phyloP scores from a whole-genome alignment of 2,329 filamentous ascomycete genomes.

The Aureobasidium zeae region DNA sequence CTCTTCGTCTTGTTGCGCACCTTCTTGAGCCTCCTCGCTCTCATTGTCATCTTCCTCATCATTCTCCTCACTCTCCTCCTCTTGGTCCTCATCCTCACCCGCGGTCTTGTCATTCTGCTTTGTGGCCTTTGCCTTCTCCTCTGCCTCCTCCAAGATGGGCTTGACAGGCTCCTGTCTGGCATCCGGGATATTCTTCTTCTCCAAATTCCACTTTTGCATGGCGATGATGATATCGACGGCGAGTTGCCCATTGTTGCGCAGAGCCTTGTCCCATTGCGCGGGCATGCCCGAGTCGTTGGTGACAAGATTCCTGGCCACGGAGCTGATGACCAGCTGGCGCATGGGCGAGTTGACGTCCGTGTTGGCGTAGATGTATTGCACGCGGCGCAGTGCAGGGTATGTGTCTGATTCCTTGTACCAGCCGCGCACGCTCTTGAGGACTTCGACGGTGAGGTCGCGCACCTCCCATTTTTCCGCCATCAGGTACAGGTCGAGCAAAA shows the following conservation, averaged over 20 bases:
- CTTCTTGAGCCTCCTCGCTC: constrained; percentile 18
- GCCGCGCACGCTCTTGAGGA: constrained; percentile 41
- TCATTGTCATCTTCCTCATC: constrained; percentile 20
- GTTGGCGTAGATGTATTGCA: constrained; percentile 45
- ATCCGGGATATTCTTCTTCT: constrained; percentile 42
- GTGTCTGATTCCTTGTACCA: constrained; percentile 46
- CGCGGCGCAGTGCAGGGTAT: constrained; percentile 44
- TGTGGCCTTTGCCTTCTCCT: constrained; percentile 21
- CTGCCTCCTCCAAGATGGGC: constrained; percentile 29
- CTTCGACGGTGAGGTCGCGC: constrained; percentile 37
- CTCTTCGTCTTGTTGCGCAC: constrained; percentile 17
- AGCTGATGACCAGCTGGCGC: constrained; percentile 41
- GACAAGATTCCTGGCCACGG: constrained; percentile 43
- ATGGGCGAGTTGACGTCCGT: constrained; percentile 40
- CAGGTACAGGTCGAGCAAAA: constrained; percentile 46
- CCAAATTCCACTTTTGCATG: constrained; percentile 47
- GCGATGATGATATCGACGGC: constrained; percentile 46
- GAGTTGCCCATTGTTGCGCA: constrained; percentile 46
- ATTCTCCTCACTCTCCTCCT: constrained; percentile 1
- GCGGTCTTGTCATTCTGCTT: constrained; percentile 21
- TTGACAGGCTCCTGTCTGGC: constrained; percentile 37
- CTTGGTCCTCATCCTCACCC: constrained; percentile 10
- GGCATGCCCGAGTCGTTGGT: constrained; percentile 40
- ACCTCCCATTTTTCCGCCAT: constrained; percentile 47
- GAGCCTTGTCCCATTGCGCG: constrained; percentile 45